A percentile compares a stretch with the other conserved stretches of the same genome.
Conservation (phyloP, 306 rosid genomes). For the Comarum palustre region DNA sequence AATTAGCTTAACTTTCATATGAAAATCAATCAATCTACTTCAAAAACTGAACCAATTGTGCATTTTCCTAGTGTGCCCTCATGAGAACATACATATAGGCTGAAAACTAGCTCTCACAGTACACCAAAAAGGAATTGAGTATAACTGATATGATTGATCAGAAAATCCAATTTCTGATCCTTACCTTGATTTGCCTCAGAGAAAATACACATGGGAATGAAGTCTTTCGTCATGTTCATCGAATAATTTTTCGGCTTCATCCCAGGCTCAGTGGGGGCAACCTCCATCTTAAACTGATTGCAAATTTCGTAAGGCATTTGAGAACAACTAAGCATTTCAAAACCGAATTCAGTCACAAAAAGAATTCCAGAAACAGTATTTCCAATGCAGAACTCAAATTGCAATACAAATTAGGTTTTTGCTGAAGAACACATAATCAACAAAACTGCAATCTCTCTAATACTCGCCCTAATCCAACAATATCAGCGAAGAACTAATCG, state of each 20-base stretch:
- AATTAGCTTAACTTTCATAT: background rate
- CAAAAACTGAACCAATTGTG: background rate
- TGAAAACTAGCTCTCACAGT: background rate
- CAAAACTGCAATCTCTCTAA: background rate
- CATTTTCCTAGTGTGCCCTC: background rate
- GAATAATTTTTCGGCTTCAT: conserved; percentile 65
- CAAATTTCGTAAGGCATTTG: conserved; percentile 14
- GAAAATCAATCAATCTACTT: background rate
- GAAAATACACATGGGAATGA: conserved; percentile 90
- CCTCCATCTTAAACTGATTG: conserved; percentile 89
- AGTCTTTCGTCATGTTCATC: conserved; percentile 86
- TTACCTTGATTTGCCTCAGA: conserved; percentile 88
- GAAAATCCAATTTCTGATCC: conserved; percentile 15
- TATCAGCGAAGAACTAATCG: background rate
- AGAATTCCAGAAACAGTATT: background rate
- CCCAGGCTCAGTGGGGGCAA: conserved; percentile 58
- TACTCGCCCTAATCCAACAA: background rate
- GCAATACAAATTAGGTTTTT: background rate
- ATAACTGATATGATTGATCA: too few relatives aligned
- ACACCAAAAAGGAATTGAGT: background rate
- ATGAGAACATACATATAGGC: background rate
- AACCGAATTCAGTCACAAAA: background rate
- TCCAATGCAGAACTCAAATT: background rate
- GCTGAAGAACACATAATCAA: background rate
- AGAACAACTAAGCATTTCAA: background rate